These are phyloP conservation scores for Lactarius psammicola DNA, from an alignment of 768 basidiomycete genomes.

Conservation along the genomic window DNA sequence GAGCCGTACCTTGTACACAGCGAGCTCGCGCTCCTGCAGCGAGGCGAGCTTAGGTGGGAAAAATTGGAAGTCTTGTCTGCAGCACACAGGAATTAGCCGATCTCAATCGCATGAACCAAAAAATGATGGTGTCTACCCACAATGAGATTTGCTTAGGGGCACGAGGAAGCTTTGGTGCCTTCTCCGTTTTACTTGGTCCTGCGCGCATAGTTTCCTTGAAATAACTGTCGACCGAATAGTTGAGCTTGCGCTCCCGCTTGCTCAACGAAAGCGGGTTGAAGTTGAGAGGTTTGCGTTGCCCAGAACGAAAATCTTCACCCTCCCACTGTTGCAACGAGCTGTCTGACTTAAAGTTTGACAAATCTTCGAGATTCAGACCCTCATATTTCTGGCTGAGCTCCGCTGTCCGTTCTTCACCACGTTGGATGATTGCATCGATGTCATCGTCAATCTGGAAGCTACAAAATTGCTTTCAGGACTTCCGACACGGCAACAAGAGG, in stretches of 20 bases:
- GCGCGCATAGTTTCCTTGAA: constrained; percentile 89
- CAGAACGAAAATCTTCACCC: constrained; percentile 85
- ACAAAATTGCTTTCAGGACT: constrained; percentile 6
- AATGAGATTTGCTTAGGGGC: constrained; percentile 86
- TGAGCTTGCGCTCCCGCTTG: constrained; percentile 90
- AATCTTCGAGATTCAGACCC: constrained; percentile 86
- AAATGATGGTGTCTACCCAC: constrained; percentile 43
- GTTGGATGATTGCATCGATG: constrained; percentile 89
- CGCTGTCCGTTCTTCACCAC: constrained; percentile 86
- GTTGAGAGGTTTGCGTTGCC: constrained; percentile 67
- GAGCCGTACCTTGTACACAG: constrained; percentile 64
- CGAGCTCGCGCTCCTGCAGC: constrained; percentile 84
- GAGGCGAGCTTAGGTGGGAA: constrained; percentile 78
- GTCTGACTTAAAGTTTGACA: constrained; percentile 96
- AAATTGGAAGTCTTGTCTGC: constrained; percentile 95
- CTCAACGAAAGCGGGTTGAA: constrained; percentile 82
- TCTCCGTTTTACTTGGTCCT: constrained; percentile 75
- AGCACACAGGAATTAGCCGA: background rate
- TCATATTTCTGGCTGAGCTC: constrained; percentile 93
- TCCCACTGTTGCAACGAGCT: constrained; percentile 93
- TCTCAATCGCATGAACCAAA: background rate
- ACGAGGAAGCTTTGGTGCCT: constrained; percentile 77
- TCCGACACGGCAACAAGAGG: background rate
- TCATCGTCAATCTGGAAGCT: constrained; percentile 82
- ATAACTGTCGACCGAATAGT: constrained; percentile 94